Evolutionary conservation across 805 yeast species (phyloP).

Genomic region (Metschnikowia colocasiae): DNA sequence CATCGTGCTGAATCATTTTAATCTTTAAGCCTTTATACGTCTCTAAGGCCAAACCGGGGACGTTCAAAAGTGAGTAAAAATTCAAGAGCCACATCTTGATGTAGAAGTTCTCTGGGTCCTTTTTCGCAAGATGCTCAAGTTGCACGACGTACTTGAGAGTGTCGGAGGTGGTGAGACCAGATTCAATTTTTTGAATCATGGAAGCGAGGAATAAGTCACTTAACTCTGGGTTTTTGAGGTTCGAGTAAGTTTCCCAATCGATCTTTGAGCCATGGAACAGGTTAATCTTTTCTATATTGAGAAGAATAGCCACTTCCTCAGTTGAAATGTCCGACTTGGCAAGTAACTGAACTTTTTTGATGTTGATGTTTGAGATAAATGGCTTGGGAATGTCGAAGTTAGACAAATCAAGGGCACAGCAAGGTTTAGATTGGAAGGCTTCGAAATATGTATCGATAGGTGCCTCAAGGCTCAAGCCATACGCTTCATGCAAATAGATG

Average conservation of each 20-base stretch:
- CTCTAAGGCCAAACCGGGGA: constrained; percentile 44
- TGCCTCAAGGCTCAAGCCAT: constrained; percentile 22
- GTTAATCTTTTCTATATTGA: constrained; percentile 12
- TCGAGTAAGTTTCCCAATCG: constrained; percentile 7
- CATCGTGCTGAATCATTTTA: constrained; percentile 74
- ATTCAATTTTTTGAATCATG: constrained; percentile 16
- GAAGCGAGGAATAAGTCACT: constrained; percentile 13
- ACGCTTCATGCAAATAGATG: constrained; percentile 41
- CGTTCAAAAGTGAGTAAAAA: constrained; percentile 57
- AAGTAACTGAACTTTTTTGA: not conserved
- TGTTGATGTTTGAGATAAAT: constrained; percentile 7
- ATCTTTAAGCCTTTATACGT: constrained; percentile 57
- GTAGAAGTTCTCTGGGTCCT: constrained; percentile 72
- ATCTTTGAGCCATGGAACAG: constrained; percentile 3
- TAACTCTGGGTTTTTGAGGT: constrained; percentile 9
- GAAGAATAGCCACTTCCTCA: constrained; percentile 3
- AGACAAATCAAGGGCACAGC: constrained; percentile 59
- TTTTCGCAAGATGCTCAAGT: constrained; percentile 51
- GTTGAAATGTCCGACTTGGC: not conserved
- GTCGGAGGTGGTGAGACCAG: constrained; percentile 22
- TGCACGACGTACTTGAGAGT: constrained; percentile 44
- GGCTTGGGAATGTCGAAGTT: constrained; percentile 6
- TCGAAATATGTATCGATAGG: constrained; percentile 42
- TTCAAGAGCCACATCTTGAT: constrained; percentile 67
- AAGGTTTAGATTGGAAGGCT: constrained; percentile 51